Base-by-base conservation (phyloP, 768 basidiomycete species). In the Auricularia heimuer region DNA sequence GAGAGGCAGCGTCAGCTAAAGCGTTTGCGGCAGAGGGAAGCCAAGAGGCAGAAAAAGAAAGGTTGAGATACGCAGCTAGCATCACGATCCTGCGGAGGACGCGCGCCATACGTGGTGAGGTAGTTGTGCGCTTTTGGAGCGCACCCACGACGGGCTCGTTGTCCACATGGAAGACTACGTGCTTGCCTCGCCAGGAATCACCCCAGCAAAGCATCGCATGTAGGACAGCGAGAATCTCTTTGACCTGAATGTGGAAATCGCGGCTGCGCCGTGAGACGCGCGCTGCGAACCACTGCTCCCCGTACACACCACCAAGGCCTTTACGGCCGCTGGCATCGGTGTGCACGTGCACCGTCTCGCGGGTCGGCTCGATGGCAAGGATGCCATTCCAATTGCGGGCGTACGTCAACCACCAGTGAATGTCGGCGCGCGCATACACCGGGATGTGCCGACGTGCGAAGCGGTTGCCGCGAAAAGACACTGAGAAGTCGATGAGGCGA, bases 401-500 rank as follows among this genome's bases (percentile, higher is more conserved):
- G 62, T 73, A 71, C 4, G 56, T 64, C 0, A 24, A 10, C 75
- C 77, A 79, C 78, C 77, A 79, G 16, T 47, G 60, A 0, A 79
- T 47, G 65, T 78, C 72, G 8, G 65, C 37, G 1, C 51, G 64
- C 0, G 66, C 70, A 7, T 65, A 64, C 0, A 60, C 54, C 2
- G 76, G 71, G 29, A 78, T 70, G 36, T 69, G 69, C 7, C 68
- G 71, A 21, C 37, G 44, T 1, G 68, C 7, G 62, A 68, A 71
- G 0, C 68, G 58, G 42, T 44, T 44, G 8, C 16, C 42, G 71
- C 69, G 66, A 77, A 77, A 36, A 1, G 24, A 24, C 24, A 24
- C 24, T 24, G 24, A 24, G 24, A 24, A 24, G 24, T 24, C 24
- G 24, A 24, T 74, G 65, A 42, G 69, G 11, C 68, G 66, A 2